Evolutionary conservation across 352 stramenopile genomes (phyloP).

Genomic region (Phytophthora capsici): DNA sequence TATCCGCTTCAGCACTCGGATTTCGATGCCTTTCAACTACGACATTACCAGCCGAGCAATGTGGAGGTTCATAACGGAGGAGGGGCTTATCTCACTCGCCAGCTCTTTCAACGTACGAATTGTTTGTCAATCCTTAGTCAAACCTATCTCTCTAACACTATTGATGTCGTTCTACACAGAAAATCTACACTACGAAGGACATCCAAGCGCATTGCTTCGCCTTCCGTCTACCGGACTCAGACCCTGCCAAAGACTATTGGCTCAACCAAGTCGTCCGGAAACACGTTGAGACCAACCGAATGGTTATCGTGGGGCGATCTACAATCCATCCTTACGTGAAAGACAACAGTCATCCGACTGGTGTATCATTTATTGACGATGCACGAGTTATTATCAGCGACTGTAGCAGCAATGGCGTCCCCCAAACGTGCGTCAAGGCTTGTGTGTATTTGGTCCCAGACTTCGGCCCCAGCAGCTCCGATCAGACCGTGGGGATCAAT

Average conservation of each 20-base stretch:
- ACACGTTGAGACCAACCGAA: constrained; percentile 22
- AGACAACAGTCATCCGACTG: constrained; percentile 29
- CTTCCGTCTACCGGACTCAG: constrained; percentile 18
- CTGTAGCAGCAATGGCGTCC: constrained; percentile 13
- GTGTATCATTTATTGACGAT: constrained; percentile 33
- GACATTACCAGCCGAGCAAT: constrained; percentile 30
- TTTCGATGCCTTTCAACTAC: constrained; percentile 28
- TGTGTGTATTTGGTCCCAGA: constrained; percentile 40
- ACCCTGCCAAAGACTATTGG: constrained; percentile 30
- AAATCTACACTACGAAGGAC: constrained; percentile 38
- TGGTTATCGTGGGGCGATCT: constrained; percentile 31
- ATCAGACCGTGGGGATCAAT: constrained; percentile 26
- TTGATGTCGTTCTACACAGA: constrained; percentile 13
- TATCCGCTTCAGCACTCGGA: constrained; percentile 33
- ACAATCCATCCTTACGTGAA: constrained; percentile 38
- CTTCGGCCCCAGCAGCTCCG: constrained; percentile 23
- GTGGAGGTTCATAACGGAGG: constrained; percentile 34
- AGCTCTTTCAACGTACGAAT: constrained; percentile 32
- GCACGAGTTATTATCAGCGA: constrained; percentile 24
- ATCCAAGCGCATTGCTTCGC: constrained; percentile 33
- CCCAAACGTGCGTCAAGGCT: constrained; percentile 21
- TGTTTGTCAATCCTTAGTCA: no score
- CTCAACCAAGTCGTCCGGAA: constrained; percentile 31
- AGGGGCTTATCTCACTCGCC: constrained; percentile 25
- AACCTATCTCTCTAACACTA: constrained; percentile 1